A percentile compares a stretch with the other conserved stretches of the same genome.
phyloP scores from a whole-genome alignment of 2,329 filamentous ascomycete species.

The Calonectria hongkongensis region DNA sequence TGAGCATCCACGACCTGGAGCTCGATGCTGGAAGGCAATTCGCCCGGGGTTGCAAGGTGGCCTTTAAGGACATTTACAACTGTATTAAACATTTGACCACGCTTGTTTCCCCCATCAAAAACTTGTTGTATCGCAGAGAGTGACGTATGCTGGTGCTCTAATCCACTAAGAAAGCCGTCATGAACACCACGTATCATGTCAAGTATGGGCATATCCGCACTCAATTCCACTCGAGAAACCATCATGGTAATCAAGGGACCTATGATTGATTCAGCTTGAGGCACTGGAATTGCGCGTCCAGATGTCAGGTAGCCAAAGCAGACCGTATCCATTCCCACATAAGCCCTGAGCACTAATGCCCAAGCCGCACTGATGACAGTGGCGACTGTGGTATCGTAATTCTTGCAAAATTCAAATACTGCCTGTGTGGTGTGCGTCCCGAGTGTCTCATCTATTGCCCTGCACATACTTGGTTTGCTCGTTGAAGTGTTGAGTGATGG shows the following conservation, averaged over 20 bases:
- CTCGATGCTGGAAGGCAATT: not conserved
- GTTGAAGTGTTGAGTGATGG: not conserved
- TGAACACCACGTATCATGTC: not conserved
- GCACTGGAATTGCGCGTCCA: not conserved
- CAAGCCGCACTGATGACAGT: conserved; percentile 1
- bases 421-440: not conserved
- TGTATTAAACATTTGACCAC: conserved; percentile 9
- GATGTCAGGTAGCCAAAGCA: conserved; percentile 6
- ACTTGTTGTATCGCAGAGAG: not conserved
- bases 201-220: not conserved
- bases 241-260: conserved; percentile 8
- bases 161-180: not conserved
- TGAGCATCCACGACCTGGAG: not conserved
- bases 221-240: not conserved
- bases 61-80: not conserved
- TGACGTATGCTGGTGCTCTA: conserved; percentile 9
- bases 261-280: not conserved
- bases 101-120: conserved; percentile 1
- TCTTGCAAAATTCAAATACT: not conserved
- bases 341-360: not conserved
- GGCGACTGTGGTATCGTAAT: conserved; percentile 6
- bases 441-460: not conserved
- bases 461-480: not conserved
- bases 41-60: not conserved
- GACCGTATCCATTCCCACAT: conserved; percentile 5